Evolutionary conservation across 345 rosid genomes (phyloP), one percentile per base, ranked within the genome.

Genomic region (Dimocarpus longan): DNA sequence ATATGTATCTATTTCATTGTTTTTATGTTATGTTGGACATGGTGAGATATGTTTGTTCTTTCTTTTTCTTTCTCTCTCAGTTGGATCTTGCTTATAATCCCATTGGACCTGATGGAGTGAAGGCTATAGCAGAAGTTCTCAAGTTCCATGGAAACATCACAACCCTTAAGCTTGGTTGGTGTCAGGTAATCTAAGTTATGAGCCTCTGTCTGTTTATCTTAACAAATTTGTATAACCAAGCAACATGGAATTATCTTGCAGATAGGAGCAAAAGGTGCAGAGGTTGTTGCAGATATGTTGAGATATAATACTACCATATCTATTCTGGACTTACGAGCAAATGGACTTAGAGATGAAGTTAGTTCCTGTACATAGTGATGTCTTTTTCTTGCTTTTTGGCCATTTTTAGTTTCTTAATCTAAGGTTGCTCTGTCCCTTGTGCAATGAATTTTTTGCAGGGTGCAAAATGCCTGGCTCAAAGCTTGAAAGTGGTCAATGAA

Each of bases 401-500:
- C 66, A 9, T 26, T 60, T 46, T 26, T 4, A 18, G 24, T 72
- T 43, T 32, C 64, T 56, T 62, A 22, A 57, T 59, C 26, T 57
- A 19, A 13, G 19, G 22, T 68, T 48, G 28, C 42, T 66, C 74
- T 32, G 37, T 59, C 15, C 22, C 16, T 66, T 65, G 22, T 64
- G 64, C 42, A 64, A 28, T 22, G n/a, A 69, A 6, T 78, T 46
- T 10, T 77, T 73, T 85, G 83, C 89, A 95, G 99, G 99, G 99
- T 70, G 96, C 97, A 37, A 84, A 86, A 62, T 88, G 87, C 73
- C 77, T 95, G 68, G 99, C 99, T 80, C 93, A 91, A 77, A 93
- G 98, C 92, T 85, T 95, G 84, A 95, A 91, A 87, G 99, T 95
- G 80, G 98, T 93, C n/a, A 95, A 92, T 80, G 98, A 95, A 89